Evolutionary conservation across 2,329 filamentous ascomycete genomes (phyloP), one percentile per base, ranked within the genome.

Genomic region (Passalora sequoiae): DNA sequence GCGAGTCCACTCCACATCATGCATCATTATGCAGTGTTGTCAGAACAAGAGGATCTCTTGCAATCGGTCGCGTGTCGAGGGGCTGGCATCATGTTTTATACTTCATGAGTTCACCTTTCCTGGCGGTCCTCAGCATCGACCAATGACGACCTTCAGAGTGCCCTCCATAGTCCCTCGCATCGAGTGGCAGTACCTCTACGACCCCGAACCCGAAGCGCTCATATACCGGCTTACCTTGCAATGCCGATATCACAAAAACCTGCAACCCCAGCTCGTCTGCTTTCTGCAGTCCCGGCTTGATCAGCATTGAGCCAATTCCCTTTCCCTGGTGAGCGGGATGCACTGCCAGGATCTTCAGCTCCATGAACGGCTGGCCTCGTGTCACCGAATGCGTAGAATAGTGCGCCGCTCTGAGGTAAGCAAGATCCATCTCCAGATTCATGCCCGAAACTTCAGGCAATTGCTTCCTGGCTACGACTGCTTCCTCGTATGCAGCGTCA

Each of bases 181-280:
- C 51, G 20, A 51, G 42, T 13, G 42, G 41, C 12, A 53, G 25
- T 13, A 43, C 35, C 7, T 44, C 36, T n/a, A 43, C 40, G 2
- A 33, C 44, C 21, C 39, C 41, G 46, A 63, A 68, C 36, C 59
- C 62, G 53, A 53, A 62, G 41, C 50, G 55, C 50, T 65, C 61
- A 50, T 71, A 70, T n/a, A 70, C 42, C 7, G 53, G 48, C 43
- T 54, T 53, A 2, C 61, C 68, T 20, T 47, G 38, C 22, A 52
- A 38, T 2, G 58, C 62, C 3, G 63, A 54, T 45, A 64, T 63
- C 17, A 70, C 40, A 56, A 69, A 70, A 5, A 51, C 54, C 2
- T 56, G 54, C 38, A 67, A 33, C 0, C 59, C 57, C 35, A 60
- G 52, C 13, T 54, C 43, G 43, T 68, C 67, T 15, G 65, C 66